A percentile compares a stretch with the other conserved stretches of the same genome.
These are phyloP conservation scores for Rhododendron kiyosumense DNA, from an alignment of 148 eudicot genomes.

Conservation along the genomic window DNA sequence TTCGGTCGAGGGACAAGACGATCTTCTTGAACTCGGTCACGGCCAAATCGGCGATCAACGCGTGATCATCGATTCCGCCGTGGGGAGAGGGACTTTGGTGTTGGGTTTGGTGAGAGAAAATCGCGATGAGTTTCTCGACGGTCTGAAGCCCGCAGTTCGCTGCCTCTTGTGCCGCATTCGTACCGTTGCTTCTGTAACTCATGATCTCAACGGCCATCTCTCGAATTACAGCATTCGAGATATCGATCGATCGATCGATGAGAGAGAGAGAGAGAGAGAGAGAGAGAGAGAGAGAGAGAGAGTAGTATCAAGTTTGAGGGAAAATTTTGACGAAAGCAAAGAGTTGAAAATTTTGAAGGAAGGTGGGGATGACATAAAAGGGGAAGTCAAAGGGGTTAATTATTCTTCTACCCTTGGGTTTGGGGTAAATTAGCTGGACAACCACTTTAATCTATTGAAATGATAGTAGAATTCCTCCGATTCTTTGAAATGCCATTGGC, in stretches of 20 bases:
- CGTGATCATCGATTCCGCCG: conserved; percentile 18
- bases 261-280: neutral
- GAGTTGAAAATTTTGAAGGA: neutral
- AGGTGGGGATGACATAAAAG: neutral
- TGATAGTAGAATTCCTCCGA: neutral
- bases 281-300: neutral
- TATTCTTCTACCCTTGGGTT: neutral
- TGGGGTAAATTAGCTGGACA: neutral
- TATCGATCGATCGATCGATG: neutral
- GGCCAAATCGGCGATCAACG: conserved; percentile 36
- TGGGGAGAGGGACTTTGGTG: neutral
- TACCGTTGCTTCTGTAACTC: neutral
- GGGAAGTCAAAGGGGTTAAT: neutral
- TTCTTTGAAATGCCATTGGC: neutral
- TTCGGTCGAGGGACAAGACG: conserved; percentile 26
- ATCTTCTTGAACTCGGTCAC: conserved; percentile 42
- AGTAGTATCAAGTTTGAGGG: neutral
- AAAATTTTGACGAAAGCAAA: neutral
- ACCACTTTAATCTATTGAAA: neutral
- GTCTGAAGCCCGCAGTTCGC: neutral
- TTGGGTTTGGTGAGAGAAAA: conserved; percentile 17
- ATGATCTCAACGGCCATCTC: neutral
- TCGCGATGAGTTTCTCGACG: neutral
- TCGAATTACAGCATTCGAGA: neutral
- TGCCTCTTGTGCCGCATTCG: neutral